Evolutionary conservation across 345 rosid genomes (phyloP).

Genomic region (sweet orange (Citrus sinensis)): DNA sequence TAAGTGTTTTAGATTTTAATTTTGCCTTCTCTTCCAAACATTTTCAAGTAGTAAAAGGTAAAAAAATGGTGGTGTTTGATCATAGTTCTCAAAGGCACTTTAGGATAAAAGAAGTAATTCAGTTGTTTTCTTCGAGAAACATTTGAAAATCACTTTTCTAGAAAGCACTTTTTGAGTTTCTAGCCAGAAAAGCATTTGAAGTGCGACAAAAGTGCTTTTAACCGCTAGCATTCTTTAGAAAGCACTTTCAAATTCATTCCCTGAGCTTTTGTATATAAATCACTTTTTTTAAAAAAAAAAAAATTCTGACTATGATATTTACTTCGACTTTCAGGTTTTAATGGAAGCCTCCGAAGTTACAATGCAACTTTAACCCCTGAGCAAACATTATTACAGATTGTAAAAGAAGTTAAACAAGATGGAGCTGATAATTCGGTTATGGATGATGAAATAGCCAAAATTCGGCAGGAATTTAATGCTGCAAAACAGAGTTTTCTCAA

Average conservation of each 20-base stretch:
- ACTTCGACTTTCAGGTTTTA: constrained; percentile 25
- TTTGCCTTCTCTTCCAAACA: background rate
- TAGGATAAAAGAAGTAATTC: background rate
- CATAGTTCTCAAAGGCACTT: background rate
- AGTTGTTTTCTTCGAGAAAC: background rate
- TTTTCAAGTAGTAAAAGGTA: background rate
- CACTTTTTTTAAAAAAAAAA: too few relatives aligned
- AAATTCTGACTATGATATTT: background rate
- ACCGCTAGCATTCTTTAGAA: background rate
- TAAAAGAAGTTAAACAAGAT: constrained; percentile 25
- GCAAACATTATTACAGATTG: constrained; percentile 30
- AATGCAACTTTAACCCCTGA: constrained; percentile 24
- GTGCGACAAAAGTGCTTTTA: background rate
- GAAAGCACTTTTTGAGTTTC: too few relatives aligned
- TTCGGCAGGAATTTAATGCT: constrained; percentile 55
- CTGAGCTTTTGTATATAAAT: background rate
- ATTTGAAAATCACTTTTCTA: background rate
- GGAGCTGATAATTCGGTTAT: constrained; percentile 17
- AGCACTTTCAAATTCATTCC: background rate
- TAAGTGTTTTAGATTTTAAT: constrained; percentile 6
- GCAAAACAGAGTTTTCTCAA: constrained; percentile 71
- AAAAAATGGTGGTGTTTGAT: background rate
- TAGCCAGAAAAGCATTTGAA: background rate
- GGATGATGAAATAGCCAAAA: constrained; percentile 48
- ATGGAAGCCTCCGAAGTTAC: constrained; percentile 33